phyloP scores from a whole-genome alignment of 2,329 filamentous ascomycete species.

The Pseudogymnoascus sp. region DNA sequence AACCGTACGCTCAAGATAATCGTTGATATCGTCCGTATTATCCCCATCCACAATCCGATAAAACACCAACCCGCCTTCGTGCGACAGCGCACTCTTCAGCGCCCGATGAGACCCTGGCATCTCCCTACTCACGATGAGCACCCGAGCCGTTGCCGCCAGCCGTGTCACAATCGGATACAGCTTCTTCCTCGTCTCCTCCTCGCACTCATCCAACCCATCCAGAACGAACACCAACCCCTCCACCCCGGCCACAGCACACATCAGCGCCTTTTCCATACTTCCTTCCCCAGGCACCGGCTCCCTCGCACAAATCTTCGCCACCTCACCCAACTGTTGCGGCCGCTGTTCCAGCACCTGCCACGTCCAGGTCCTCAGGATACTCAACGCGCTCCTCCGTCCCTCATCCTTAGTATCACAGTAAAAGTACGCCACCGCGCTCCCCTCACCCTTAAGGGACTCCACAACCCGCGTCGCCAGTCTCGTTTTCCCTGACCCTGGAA shows the following conservation, averaged over 20 bases:
- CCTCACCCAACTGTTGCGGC: not conserved
- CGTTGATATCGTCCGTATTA: not conserved
- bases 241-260: not conserved
- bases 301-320: not conserved
- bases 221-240: not conserved
- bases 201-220: not conserved
- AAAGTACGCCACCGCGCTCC: not conserved
- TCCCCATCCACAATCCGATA: constrained; percentile 5
- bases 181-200: not conserved
- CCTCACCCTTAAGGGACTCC: not conserved
- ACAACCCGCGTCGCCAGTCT: not conserved
- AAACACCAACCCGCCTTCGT: not conserved
- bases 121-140: not conserved
- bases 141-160: not conserved
- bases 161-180: not conserved
- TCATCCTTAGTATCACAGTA: constrained; percentile 1
- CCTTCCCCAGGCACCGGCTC: not conserved
- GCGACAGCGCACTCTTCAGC: not conserved
- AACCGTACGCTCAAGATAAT: not conserved
- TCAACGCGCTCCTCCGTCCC: not conserved
- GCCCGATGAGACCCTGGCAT: not conserved
- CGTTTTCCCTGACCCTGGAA: not conserved
- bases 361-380: not conserved
- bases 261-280: not conserved
- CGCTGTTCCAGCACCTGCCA: not conserved